Conservation (phyloP, 2,329 filamentous ascomycete genomes). For the Rhynchosporium secalis region DNA sequence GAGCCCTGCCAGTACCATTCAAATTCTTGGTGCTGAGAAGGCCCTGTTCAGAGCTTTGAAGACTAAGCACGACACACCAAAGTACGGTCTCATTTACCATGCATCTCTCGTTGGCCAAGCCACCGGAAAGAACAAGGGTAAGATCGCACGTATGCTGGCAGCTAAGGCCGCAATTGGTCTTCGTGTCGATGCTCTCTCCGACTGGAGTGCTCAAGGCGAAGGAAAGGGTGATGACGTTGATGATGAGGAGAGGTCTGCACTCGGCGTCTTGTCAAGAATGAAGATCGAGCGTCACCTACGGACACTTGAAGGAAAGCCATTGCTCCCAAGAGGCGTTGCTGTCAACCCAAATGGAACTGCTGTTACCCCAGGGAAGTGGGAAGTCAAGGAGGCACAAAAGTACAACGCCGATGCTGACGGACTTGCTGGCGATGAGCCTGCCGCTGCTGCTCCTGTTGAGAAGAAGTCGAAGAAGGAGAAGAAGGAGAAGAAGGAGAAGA, state of each 20-base stretch:
- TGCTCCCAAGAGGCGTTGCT: constrained; percentile 72
- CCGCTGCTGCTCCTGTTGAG: constrained; percentile 48
- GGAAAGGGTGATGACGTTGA: constrained; percentile 65
- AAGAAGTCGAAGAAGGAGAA: constrained; percentile 50
- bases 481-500: constrained; percentile 48
- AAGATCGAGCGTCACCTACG: constrained; percentile 76
- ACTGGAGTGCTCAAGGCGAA: constrained; percentile 69
- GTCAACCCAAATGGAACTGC: constrained; percentile 71
- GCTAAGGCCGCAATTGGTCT: constrained; percentile 92
- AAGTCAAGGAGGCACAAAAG: constrained; percentile 87
- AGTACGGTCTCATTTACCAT: constrained; percentile 95
- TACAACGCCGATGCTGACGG: constrained; percentile 96
- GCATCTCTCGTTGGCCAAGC: constrained; percentile 94
- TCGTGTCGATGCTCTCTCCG: constrained; percentile 84
- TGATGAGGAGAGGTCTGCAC: constrained; percentile 83
- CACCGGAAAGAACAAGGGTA: constrained; percentile 97
- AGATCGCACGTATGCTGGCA: constrained; percentile 95
- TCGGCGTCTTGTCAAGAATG: constrained; percentile 71
- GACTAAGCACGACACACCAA: constrained; percentile 98
- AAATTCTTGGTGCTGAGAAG: constrained; percentile 98
- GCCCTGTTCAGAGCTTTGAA: constrained; percentile 97
- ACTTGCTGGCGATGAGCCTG: constrained; percentile 66
- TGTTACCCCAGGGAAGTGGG: constrained; percentile 72
- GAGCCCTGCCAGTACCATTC: constrained; percentile 90
- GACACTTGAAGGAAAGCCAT: constrained; percentile 84